phyloP scores from a whole-genome alignment of 495 filamentous ascomycete genomes.

The Podospora fimiseda region DNA sequence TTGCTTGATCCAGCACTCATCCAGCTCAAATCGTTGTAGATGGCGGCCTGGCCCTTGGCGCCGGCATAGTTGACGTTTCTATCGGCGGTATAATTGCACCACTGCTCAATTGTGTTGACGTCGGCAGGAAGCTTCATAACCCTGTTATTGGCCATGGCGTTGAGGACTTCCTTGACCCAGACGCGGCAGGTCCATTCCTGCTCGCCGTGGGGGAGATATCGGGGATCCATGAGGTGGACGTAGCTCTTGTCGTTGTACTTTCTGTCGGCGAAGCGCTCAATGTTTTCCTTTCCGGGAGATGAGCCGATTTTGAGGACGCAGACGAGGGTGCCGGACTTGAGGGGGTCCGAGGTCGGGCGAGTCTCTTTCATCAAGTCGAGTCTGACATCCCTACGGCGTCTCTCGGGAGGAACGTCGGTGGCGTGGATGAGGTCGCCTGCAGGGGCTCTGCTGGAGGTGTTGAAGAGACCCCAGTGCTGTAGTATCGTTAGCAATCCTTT shows the following conservation, averaged over 20 bases:
- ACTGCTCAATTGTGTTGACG: neutral
- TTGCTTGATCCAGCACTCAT: neutral
- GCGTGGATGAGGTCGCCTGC: neutral
- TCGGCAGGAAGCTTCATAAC: neutral
- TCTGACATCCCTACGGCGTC: no score
- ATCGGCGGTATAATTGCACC: neutral
- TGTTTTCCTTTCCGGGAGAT: neutral
- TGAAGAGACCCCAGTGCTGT: conserved; percentile 4
- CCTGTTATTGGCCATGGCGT: neutral
- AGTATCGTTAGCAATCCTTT: no score
- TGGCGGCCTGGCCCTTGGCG: neutral
- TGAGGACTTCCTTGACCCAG: conserved; percentile 5
- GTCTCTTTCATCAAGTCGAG: neutral
- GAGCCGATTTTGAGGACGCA: neutral
- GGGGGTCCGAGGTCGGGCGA: neutral
- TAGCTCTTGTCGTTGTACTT: no score
- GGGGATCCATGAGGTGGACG: conserved; percentile 2
- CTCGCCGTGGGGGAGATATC: neutral
- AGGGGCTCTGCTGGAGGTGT: neutral
- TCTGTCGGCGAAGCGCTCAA: neutral
- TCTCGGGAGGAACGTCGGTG: no score
- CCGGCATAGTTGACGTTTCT: neutral
- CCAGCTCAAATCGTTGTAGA: neutral
- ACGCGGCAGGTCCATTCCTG: conserved; percentile 2
- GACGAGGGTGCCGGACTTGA: neutral